phyloP scores from a whole-genome alignment of 2,329 filamentous ascomycete species.

The Arthrobotrys conoides region DNA sequence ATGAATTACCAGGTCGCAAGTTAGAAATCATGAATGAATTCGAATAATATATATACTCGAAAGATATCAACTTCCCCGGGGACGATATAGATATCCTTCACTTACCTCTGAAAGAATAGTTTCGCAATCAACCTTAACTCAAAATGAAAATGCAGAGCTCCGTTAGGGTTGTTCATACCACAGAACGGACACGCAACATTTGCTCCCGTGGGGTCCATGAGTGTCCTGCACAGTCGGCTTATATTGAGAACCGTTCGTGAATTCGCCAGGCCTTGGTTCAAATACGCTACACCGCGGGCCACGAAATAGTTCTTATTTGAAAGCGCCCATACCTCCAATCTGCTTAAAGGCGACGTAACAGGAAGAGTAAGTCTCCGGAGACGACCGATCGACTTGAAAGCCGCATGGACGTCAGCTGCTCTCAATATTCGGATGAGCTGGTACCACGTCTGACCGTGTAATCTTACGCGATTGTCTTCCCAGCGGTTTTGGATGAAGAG shows the following conservation, averaged over 20 bases:
- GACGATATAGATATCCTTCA: no score
- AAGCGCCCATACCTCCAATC: not conserved
- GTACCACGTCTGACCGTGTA: not conserved
- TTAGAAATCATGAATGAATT: not conserved
- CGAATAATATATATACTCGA: not conserved
- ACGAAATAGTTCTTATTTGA: not conserved
- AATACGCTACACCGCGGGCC: not conserved
- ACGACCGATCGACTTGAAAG: not conserved
- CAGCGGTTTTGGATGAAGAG: not conserved
- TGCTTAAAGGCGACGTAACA: not conserved
- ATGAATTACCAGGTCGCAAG: not conserved
- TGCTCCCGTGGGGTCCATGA: not conserved
- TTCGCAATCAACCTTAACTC: not conserved
- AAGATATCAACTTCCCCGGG: no score
- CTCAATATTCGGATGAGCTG: not conserved
- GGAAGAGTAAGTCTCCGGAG: not conserved
- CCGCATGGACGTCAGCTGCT: not conserved
- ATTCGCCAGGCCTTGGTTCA: not conserved
- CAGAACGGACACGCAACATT: not conserved
- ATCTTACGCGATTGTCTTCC: not conserved
- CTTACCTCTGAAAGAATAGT: not conserved
- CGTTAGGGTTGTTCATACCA: not conserved
- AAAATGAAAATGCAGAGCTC: not conserved
- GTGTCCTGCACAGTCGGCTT: not conserved
- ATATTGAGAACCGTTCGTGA: no score